Evolutionary conservation across 176 grass and related monocot species (phyloP), one percentile per base, ranked within the genome.

Genomic region (Phoenix dactylifera): DNA sequence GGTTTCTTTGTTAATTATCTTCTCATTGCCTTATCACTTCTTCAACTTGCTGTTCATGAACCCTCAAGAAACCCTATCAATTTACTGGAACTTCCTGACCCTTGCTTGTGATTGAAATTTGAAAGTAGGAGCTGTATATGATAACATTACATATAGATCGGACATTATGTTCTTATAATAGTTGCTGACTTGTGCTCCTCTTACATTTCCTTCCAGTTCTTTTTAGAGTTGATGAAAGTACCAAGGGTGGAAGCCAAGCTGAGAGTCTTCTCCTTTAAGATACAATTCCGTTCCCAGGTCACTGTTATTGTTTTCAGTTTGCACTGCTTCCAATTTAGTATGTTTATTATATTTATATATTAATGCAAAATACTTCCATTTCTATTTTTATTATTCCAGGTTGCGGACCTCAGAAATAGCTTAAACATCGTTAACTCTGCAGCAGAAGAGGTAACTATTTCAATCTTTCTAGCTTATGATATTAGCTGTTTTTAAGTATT

Each of bases 181-280:
- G 35, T 44, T 12, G 10, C 35, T 44, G 35, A 44, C 2, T 12
- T 14, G 35, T 44, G 35, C 35, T 44, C 10, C 55, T 15, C 54
- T n/a, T 75, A 24, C 57, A 60, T 75, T 49, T 59, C 20, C 18
- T 44, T 24, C 22, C 18, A 96, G 91, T 90, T 84, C 56, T 90
- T 96, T 69, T 50, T 90, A 80, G 91, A 96, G 74, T 81, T 96
- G 70, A 97, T 97, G 83, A 97, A 97, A 83, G 87, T 97, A 52
- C 87, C 92, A 77, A 82, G 86, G 57, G 84, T 90, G 73, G 92
- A 90, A 18, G 78, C 83, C 22, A 96, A 96, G 82, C 35, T 90
- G 53, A 87, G 80, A 76, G 79, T 96, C 56, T 88, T 90, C 66
- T 86, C 83, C 52, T 96, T 90, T 65, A 96, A 90, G 75, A 79